Conservation (phyloP, 345 rosid species). For the sweet orange (Citrus sinensis) region DNA sequence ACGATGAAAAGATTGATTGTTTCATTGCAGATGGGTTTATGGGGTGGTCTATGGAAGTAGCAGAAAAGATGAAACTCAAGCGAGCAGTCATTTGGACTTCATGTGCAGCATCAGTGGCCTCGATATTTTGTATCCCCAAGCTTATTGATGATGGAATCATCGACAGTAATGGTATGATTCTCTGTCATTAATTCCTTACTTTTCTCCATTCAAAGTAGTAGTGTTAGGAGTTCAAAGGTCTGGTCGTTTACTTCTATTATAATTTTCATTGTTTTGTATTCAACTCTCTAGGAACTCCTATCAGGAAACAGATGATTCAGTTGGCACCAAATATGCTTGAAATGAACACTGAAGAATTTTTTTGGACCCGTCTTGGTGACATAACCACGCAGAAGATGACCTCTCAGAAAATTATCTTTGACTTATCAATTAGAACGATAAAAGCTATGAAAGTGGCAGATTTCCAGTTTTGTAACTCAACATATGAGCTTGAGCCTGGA, state of each 20-base stretch:
- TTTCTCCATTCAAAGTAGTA: background rate
- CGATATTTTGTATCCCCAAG: background rate
- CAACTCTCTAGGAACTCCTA: background rate
- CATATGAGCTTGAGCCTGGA: background rate
- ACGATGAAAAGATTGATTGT: background rate
- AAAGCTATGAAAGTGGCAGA: background rate
- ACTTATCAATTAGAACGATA: background rate
- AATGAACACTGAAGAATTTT: background rate
- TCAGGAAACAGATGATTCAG: background rate
- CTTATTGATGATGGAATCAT: background rate
- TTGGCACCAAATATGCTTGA: background rate
- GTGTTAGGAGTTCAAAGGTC: no score
- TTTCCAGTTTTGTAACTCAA: background rate
- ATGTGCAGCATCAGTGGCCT: background rate
- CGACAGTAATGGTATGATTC: background rate
- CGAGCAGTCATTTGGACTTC: background rate
- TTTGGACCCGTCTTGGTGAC: background rate
- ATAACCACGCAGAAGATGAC: background rate
- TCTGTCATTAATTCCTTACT: background rate
- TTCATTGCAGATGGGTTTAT: background rate
- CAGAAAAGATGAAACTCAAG: background rate
- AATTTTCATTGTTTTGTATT: background rate
- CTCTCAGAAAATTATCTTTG: background rate
- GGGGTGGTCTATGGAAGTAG: background rate
- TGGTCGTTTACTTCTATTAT: background rate